Percentiles rank a stretch among this genome's conserved stretches.
Conservation (phyloP, 352 stramenopile genomes). For the Elongisporangium prolatum region DNA sequence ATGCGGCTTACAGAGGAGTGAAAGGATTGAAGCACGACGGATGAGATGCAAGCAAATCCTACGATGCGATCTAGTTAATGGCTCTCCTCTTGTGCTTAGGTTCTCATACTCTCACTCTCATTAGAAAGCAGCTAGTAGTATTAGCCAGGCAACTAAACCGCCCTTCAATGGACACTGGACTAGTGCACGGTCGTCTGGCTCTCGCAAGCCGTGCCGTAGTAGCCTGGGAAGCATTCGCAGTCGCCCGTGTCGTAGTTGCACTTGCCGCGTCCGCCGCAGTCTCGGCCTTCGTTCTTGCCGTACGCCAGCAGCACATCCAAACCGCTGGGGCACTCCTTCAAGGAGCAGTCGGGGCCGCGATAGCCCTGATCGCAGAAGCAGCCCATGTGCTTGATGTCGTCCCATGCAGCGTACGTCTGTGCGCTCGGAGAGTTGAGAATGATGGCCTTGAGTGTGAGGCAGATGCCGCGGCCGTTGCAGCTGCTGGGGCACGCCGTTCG, state of each 20-base stretch:
- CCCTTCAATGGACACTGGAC: neutral
- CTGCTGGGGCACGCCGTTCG: slow-evolving; percentile 93
- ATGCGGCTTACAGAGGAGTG: too few relatives aligned
- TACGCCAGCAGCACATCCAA: slow-evolving; percentile 86
- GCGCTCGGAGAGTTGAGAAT: slow-evolving; percentile 22
- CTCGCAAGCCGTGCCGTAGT: slow-evolving; percentile 92
- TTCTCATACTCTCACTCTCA: neutral
- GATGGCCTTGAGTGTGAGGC: slow-evolving; percentile 88
- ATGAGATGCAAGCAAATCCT: neutral
- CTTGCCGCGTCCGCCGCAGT: slow-evolving; percentile 93
- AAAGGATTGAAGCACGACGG: neutral
- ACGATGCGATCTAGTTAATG: neutral
- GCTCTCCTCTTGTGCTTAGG: neutral
- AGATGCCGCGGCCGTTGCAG: slow-evolving; percentile 92
- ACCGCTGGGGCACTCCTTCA: slow-evolving; percentile 93
- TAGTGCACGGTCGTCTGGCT: slow-evolving; percentile 71
- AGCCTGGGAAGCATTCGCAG: slow-evolving; percentile 94
- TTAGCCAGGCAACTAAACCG: neutral
- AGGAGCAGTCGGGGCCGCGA: slow-evolving; percentile 93
- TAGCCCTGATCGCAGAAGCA: slow-evolving; percentile 94
- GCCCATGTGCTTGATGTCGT: slow-evolving; percentile 91
- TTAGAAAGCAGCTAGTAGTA: neutral
- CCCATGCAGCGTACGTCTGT: slow-evolving; percentile 75
- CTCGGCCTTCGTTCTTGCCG: slow-evolving; percentile 68
- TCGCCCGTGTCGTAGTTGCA: slow-evolving; percentile 93